Evolutionary conservation across 1,284 basidiomycete species (phyloP), one percentile per base, ranked within the genome.

Genomic region (Ustilago nuda): DNA sequence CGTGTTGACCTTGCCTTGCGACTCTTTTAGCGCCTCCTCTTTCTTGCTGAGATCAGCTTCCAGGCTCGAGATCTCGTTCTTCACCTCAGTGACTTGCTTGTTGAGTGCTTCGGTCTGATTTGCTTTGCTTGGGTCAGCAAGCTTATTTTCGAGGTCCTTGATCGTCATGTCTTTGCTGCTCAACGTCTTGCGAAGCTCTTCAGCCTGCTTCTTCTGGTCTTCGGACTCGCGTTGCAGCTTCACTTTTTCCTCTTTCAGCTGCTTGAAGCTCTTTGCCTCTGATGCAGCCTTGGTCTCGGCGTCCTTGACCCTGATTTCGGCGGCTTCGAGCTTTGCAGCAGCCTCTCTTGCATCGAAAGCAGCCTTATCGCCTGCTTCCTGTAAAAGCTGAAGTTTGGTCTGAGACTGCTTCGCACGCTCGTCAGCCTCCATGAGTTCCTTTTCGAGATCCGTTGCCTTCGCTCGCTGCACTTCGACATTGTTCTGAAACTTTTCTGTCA

Each of bases 71-170:
- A 54, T 54, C 33, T 37, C 37, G 8, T 8, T 37, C 4, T 9
- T 54, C 11, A 35, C 52, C 8, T 54, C 52, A 2, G 35, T 36
- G 17, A 58, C 43, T 36, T 58, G 43, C 45, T 58, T 58, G 33
- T 36, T 48, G 17, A 58, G 32, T 27, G 60, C 32, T 1, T 75
- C 65, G 59, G 70, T 71, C 60, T 80, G 64, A 15, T 74, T 71
- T 19, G 62, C 65, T 48, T 75, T 63, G 60, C 61, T 78, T 8
- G 63, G 65, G 35, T 78, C 76, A 4, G 69, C 61, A 0, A 79
- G 69, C 56, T 76, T 66, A 41, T 37, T 70, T 45, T 79, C 61
- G 23, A 79, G 68, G 19, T 72, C 69, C 17, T 58, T 27, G 17
- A 72, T 59, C 19, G 62, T 56, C 12, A 51, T 39, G 9, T 76